Base-by-base conservation (phyloP, 139 green algal species). In the Chlorella sp. region DNA sequence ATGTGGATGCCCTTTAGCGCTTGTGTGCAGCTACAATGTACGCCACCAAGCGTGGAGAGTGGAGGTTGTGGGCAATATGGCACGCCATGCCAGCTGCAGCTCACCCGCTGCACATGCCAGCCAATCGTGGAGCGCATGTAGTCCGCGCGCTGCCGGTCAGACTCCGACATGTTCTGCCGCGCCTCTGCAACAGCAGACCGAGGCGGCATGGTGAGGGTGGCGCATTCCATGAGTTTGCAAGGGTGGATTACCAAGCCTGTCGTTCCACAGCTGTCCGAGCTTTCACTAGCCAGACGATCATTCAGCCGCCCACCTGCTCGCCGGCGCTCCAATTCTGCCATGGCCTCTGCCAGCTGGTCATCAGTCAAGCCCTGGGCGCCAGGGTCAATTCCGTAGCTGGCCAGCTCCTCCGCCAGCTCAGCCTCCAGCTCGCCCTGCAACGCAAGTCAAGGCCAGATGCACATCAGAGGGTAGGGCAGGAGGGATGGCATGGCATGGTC, bases 391-490 rank as follows among this genome's bases (percentile, higher is more conserved):
- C 71, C 72, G 30, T 60, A 87, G 39, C 62, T 74, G 30, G 39
- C 28, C 71, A 88, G 56, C 78, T 87, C 78, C 28, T 62, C 36
- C 7, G 36, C 47, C 34, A 88, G 76, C 71, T 88, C 85, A 34
- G 78, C 79, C 51, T 82, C 63, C 44, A 88, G 85, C 78, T 88
- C 85, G 32, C 15, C 47, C 80, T 84, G 76, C 41, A 57, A 4
- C 12, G 0, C 39, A 30, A 83, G 0, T 17, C 21, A 75, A 17
- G n/a, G n/a, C n/a, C n/a, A n/a, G n/a, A n/a, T n/a, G n/a, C n/a
- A n/a, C n/a, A n/a, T n/a, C n/a, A n/a, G n/a, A n/a, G n/a, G n/a
- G n/a, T n/a, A n/a, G n/a, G n/a, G n/a, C n/a, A n/a, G n/a, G n/a
- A n/a, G n/a, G n/a, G n/a, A n/a, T n/a, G n/a, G n/a, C n/a, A n/a